Evolutionary conservation across 495 filamentous ascomycete species (phyloP), one percentile per base, ranked within the genome.

Genomic region (Achaetomiella virescens): DNA sequence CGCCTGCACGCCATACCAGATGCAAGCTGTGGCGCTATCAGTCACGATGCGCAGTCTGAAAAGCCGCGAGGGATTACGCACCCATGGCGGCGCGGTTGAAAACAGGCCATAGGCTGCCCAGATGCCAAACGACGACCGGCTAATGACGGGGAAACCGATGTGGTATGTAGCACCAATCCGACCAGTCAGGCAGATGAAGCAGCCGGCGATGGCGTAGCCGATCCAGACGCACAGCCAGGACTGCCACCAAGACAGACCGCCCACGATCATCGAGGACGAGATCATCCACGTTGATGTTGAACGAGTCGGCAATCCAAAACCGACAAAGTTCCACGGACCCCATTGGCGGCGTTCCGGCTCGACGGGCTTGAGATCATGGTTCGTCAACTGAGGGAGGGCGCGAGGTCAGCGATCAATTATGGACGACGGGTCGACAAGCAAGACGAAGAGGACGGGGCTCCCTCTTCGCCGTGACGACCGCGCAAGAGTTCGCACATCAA

Each of bases 261-360:
- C 75, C 0, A 84, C 78, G 22, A 77, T 72, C 66, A 95, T 91
- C 74, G 85, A 86, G 5, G 88, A 86, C 12, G 88, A 91, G 58
- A 96, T 96, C 91, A 96, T 96, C 91, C 91, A 97, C 15, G 70
- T 97, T 97, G 69, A 97, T 95, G 69, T 97, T 97, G 70, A 96
- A 90, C 6, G 88, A 92, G 72, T 97, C 91, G 31, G 91, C 89
- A 67, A 95, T 80, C 90, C 90, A 93, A 65, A 95, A 95, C 85
- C 87, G 52, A 96, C 83, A 63, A 90, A 97, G 65, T 96, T 96
- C 80, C 84, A 87, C 50, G 88, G 75, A 50, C 82, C 86, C 91
- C 91, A 97, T 81, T 89, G 83, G 25, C 91, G 84, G 54, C 89
- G 83, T 55, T 83, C 84, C 17, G 86, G 84, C 61, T 95, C 90